phyloP scores from a whole-genome alignment of 2,329 filamentous ascomycete genomes.

The Sporothrix curviconia region DNA sequence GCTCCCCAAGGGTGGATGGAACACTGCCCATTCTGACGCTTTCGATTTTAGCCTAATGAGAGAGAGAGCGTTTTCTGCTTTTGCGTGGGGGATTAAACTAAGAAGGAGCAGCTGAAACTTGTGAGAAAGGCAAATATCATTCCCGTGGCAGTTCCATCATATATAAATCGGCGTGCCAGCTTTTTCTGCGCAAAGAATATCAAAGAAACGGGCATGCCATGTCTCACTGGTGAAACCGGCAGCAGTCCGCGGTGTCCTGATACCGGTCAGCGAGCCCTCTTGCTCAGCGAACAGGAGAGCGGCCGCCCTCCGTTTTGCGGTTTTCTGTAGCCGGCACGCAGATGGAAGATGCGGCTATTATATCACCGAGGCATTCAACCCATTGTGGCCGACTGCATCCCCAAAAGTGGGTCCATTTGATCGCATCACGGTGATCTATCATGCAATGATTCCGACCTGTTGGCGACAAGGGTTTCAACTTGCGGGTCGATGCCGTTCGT shows the following conservation, averaged over 20 bases:
- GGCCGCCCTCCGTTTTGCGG: too few relatives aligned
- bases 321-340: too few relatives aligned
- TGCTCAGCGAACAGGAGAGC: too few relatives aligned
- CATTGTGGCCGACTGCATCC: background rate
- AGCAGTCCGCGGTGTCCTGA: too few relatives aligned
- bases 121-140: background rate
- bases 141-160: background rate
- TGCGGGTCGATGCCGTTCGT: too few relatives aligned
- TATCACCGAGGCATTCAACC: background rate
- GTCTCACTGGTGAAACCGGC: background rate
- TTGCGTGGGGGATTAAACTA: background rate
- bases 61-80: background rate
- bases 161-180: background rate
- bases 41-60: conserved; percentile 7
- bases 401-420: background rate
- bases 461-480: background rate
- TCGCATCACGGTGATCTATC: background rate
- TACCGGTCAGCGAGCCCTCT: too few relatives aligned
- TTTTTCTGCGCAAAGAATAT: background rate
- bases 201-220: too few relatives aligned
- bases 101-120: background rate
- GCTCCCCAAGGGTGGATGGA: background rate
- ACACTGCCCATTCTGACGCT: background rate
- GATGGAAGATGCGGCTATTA: too few relatives aligned
- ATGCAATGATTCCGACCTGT: too few relatives aligned